Conservation (phyloP, 2,329 filamentous ascomycete genomes). For the Mycosphaerella arachidis region DNA sequence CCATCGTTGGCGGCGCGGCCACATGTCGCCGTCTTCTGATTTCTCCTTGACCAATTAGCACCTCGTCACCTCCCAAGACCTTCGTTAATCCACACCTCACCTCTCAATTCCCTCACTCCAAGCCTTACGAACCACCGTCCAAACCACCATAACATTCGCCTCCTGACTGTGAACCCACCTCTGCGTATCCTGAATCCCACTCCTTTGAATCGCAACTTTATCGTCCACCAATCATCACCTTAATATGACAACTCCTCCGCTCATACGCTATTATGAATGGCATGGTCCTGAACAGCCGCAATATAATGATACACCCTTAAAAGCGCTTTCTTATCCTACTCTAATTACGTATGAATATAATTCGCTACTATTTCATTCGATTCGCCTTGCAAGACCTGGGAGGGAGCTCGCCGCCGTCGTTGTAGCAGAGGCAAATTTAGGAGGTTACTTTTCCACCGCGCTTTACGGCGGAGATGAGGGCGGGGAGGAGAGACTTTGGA, state of each 20-base stretch:
- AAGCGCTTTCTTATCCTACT: conserved; percentile 41
- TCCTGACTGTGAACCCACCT: conserved; percentile 75
- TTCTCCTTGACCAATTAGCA: conserved; percentile 28
- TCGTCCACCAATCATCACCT: conserved; percentile 71
- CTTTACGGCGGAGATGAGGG: conserved; percentile 60
- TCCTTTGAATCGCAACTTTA: conserved; percentile 65
- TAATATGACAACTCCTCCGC: conserved; percentile 68
- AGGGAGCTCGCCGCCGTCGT: conserved; percentile 70
- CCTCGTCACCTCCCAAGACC: neutral
- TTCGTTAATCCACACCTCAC: neutral
- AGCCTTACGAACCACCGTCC: conserved; percentile 50
- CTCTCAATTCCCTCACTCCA: conserved; percentile 30
- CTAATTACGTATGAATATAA: conserved; percentile 53
- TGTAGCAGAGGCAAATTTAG: conserved; percentile 74
- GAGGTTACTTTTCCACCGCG: conserved; percentile 64
- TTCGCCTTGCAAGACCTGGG: conserved; percentile 70
- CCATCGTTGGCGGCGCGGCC: conserved; percentile 56
- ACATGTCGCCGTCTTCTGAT: conserved; percentile 62
- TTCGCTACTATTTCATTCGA: conserved; percentile 69
- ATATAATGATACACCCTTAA: conserved; percentile 62
- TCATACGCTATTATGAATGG: conserved; percentile 64
- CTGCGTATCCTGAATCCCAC: conserved; percentile 77
- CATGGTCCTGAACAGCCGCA: conserved; percentile 65
- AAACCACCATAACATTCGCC: conserved; percentile 71
- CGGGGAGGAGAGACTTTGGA: conserved; percentile 63